Conservation (phyloP, 1,284 basidiomycete genomes). For the Melampsora americana region DNA sequence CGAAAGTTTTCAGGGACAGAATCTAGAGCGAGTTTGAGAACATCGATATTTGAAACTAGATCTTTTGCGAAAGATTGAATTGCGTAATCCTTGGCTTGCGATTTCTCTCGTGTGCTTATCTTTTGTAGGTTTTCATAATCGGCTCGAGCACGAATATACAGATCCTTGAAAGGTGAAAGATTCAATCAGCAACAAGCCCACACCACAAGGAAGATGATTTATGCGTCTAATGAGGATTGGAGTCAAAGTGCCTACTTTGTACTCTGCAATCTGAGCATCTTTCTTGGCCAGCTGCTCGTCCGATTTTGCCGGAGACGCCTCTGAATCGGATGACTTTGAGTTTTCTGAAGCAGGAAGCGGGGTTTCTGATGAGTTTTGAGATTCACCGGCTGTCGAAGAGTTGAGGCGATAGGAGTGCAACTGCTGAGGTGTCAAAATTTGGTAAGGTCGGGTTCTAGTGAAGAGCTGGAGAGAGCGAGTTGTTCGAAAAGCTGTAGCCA, state of each 20-base stretch:
- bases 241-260: conserved; percentile 20
- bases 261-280: conserved; percentile 39
- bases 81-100: conserved; percentile 86
- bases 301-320: neutral
- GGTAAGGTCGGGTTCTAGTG: neutral
- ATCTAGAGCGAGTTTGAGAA: conserved; percentile 76
- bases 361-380: neutral
- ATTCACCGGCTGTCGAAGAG: neutral
- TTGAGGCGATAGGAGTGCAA: neutral
- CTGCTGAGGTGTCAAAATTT: neutral
- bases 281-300: conserved; percentile 32
- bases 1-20: conserved; percentile 64
- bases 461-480: neutral
- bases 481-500: neutral
- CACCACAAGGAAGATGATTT: neutral
- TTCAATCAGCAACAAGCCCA: neutral
- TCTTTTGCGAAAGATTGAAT: conserved; percentile 85
- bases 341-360: neutral
- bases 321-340: neutral
- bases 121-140: conserved; percentile 94
- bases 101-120: conserved; percentile 82
- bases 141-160: conserved; percentile 58
- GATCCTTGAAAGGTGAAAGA: conserved; percentile 50
- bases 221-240: neutral
- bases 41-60: conserved; percentile 86